These are phyloP conservation scores for Colletotrichum gloeosporioides DNA, from an alignment of 2,329 filamentous ascomycete genomes.

Conservation along the genomic window DNA sequence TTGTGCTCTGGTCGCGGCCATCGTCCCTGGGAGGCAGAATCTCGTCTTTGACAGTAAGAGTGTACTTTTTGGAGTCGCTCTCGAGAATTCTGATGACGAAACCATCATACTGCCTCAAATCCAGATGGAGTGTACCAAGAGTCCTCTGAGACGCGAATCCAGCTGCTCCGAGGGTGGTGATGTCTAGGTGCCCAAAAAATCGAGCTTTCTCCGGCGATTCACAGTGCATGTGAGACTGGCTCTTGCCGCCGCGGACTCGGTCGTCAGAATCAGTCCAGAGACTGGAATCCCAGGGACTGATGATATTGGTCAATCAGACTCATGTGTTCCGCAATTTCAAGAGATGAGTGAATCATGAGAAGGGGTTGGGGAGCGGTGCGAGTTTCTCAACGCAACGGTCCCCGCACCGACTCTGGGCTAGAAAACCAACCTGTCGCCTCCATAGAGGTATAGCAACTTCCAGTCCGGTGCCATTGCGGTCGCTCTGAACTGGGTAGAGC, in stretches of 20 bases:
- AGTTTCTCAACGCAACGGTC: neutral
- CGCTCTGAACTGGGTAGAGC: neutral
- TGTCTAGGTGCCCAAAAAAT: slow-evolving; percentile 77
- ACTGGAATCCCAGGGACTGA: slow-evolving; percentile 61
- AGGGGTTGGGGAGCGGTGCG: neutral
- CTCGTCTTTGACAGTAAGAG: slow-evolving; percentile 76
- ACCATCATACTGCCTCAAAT: slow-evolving; percentile 69
- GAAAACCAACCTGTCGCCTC: slow-evolving; percentile 41
- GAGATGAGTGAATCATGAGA: neutral
- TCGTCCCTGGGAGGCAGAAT: slow-evolving; percentile 62
- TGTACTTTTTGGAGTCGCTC: slow-evolving; percentile 72
- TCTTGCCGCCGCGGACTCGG: slow-evolving; percentile 76
- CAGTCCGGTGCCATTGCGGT: slow-evolving; percentile 9
- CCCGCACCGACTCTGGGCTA: neutral
- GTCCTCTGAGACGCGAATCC: slow-evolving; percentile 84
- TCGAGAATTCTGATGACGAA: slow-evolving; percentile 58
- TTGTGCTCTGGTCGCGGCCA: slow-evolving; percentile 72
- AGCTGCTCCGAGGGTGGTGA: slow-evolving; percentile 75
- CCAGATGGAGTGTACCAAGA: slow-evolving; percentile 62
- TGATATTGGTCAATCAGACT: neutral
- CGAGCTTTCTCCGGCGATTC: slow-evolving; percentile 45
- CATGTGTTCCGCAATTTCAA: neutral
- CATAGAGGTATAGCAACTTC: slow-evolving; percentile 40
- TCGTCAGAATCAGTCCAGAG: slow-evolving; percentile 78
- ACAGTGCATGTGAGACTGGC: slow-evolving; percentile 55